Evolutionary conservation across 345 rosid species (phyloP).

Genomic region (Pistacia integerrima): DNA sequence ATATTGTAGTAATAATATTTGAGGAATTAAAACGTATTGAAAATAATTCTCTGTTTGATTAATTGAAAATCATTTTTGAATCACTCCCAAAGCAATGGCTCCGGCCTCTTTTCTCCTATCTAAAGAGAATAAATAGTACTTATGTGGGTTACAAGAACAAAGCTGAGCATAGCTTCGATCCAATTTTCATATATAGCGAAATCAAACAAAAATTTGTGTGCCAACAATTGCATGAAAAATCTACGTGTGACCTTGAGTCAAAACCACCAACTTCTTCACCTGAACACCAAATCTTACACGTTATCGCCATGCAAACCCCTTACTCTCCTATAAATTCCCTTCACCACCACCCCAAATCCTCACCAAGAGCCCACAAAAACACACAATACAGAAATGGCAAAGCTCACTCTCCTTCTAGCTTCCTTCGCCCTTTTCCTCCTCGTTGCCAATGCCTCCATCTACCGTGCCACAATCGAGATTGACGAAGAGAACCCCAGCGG

Average conservation of each 20-base stretch:
- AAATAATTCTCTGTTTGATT: no score
- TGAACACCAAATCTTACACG: slow-evolving; percentile 22
- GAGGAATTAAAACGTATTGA: no score
- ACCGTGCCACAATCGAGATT: slow-evolving; percentile 27
- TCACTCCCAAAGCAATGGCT: no score
- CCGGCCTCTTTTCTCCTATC: no score
- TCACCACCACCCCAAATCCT: not conserved
- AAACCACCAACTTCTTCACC: not conserved
- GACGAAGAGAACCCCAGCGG: slow-evolving; percentile 9
- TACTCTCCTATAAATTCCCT: slow-evolving; percentile 15
- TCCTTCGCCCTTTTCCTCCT: slow-evolving; percentile 29
- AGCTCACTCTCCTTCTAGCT: slow-evolving; percentile 26
- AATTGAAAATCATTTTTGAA: no score
- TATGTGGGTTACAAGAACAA: no score
- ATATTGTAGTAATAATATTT: no score
- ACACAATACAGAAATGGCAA: slow-evolving; percentile 23
- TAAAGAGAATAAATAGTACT: no score
- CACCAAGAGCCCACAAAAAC: not conserved
- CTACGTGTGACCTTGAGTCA: not conserved
- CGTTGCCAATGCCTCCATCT: slow-evolving; percentile 34
- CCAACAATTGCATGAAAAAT: slow-evolving; percentile 21
- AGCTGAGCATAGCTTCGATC: no score
- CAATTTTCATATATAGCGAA: no score
- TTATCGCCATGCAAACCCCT: slow-evolving; percentile 28
- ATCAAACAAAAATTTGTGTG: not conserved